Evolutionary conservation across 2,329 filamentous ascomycete species (phyloP).

Genomic region (Epichloe coenophiala): DNA sequence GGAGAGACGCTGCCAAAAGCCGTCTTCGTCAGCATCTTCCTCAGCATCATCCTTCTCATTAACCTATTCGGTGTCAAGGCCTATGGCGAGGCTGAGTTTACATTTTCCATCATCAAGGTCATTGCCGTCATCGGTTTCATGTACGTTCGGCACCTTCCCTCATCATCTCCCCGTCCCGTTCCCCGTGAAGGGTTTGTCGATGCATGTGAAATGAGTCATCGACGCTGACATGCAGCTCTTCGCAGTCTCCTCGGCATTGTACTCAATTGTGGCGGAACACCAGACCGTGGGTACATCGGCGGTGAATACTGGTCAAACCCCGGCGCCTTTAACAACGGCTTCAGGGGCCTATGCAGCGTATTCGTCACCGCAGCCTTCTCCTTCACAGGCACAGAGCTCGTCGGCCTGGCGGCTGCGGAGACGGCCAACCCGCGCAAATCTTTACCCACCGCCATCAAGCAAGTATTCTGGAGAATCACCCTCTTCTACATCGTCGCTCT

Average conservation of each 20-base stretch:
- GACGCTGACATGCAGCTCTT: background rate
- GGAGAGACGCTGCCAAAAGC: slow-evolving; percentile 48
- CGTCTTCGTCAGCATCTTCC: slow-evolving; percentile 74
- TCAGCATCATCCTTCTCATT: slow-evolving; percentile 61
- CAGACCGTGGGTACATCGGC: slow-evolving; percentile 64
- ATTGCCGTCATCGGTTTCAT: slow-evolving; percentile 80
- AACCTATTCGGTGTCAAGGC: slow-evolving; percentile 82
- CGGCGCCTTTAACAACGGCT: slow-evolving; percentile 73
- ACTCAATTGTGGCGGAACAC: slow-evolving; percentile 70
- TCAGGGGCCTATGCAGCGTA: slow-evolving; percentile 69
- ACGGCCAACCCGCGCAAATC: slow-evolving; percentile 69
- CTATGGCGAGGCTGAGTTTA: slow-evolving; percentile 81
- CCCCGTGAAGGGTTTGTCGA: too few species aligned
- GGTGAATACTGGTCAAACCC: slow-evolving; percentile 63
- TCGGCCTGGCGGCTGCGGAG: slow-evolving; percentile 65
- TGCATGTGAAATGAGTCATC: too few species aligned
- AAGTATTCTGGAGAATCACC: slow-evolving; percentile 89
- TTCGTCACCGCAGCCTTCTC: slow-evolving; percentile 67
- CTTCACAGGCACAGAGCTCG: slow-evolving; percentile 63
- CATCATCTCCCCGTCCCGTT: background rate
- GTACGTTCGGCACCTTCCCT: slow-evolving; percentile 29
- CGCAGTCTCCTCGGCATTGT: slow-evolving; percentile 68
- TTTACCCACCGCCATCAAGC: slow-evolving; percentile 76
- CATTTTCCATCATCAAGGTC: slow-evolving; percentile 78
- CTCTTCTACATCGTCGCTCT: slow-evolving; percentile 83